Base-by-base conservation (phyloP, 2,329 filamentous ascomycete species). In the Ceratocystis colombiana region DNA sequence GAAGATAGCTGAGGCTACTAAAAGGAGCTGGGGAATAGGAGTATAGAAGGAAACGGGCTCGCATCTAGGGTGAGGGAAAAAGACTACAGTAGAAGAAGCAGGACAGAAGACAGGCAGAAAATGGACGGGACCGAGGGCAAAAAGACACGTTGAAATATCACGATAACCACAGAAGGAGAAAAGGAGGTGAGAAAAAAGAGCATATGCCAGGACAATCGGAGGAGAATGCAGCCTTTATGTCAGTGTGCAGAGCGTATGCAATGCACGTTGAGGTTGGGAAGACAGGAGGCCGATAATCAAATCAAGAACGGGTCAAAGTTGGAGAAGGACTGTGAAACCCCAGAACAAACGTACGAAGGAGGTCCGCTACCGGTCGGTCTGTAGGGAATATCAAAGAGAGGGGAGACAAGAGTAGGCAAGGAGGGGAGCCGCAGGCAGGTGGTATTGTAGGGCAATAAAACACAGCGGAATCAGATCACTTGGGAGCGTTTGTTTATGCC, bases 81-180 rank as follows among this genome's bases (percentile, higher is more conserved):
- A 20, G 12, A 22, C 45, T 28, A n/a, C 37, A 48, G 45, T 22
- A 63, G 3, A 28, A 30, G 20, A 46, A 53, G 15, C 48, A 41
- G 37, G 37, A 41, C 10, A 4, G 8, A 4, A 41, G 10, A 41
- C 3, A 41, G 37, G 37, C 33, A 8, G 33, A 8, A 22, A 61
- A 61, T 61, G 33, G 17, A 37, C 25, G 57, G 28, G n/a, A 61
- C 22, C 10, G 3, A 61, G 28, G 10, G 17, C 57, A 48, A 45
- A 63, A 45, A 37, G 41, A 48, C 48, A 53, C 48, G 48, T 53
- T 53, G 12, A 12, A 53, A 25, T 20, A 53, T 53, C 20, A 53
- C 48, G 48, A 25, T 12, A 53, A 53, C 15, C 37, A 17, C 7
- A 28, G 48, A 53, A 53, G 12, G 7, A 41, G 48, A 53, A 53